Evolutionary conservation across 805 yeast genomes (phyloP), one percentile per base, ranked within the genome.

Genomic region (Ascoidea rubescens): DNA sequence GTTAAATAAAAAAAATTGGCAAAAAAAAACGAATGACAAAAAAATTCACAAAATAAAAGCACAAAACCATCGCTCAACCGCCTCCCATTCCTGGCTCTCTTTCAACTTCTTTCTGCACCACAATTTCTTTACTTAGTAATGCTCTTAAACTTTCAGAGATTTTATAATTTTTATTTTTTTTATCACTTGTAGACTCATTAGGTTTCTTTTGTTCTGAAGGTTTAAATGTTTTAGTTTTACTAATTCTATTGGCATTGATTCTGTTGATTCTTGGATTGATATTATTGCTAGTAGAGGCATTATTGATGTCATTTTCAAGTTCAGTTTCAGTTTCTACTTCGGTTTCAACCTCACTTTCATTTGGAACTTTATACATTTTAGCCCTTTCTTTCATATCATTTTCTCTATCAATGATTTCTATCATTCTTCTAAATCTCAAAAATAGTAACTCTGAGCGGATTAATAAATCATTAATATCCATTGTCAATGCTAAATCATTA

Each of bases 401-500:
- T 51, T 73, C 74, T 47, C 85, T 64, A 62, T 89, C 96, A 58
- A 89, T 79, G 43, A 89, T 74, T 52, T 80, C 86, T 52, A 90
- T 78, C 74, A 89, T 83, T 55, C 87, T 81, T 60, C 80, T 77
- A 65, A 89, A 93, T 57, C 85, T 78, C 57, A 87, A 72, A 62
- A 89, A 93, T 44, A 91, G 69, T 33, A 87, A 71, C 62, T 93
- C 98, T 4, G 95, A 82, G 46, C 96, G 73, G n/a, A 86, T 79
- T 51, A 91, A 72, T 47, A 89, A 69, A 57, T 87, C 95, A 48
- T 84, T 79, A 59, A 89, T 69, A 53, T 87, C 81, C 70, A 88
- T 71, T 2, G 81, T 75, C 71, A 84, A 84, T 50, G 87, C 80
- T 54, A 93, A 73, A 60, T 91, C 97, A 67, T 93, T 93, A 79